Evolutionary conservation across 2,329 filamentous ascomycete species (phyloP).

Genomic region (Apiospora saccharicola): DNA sequence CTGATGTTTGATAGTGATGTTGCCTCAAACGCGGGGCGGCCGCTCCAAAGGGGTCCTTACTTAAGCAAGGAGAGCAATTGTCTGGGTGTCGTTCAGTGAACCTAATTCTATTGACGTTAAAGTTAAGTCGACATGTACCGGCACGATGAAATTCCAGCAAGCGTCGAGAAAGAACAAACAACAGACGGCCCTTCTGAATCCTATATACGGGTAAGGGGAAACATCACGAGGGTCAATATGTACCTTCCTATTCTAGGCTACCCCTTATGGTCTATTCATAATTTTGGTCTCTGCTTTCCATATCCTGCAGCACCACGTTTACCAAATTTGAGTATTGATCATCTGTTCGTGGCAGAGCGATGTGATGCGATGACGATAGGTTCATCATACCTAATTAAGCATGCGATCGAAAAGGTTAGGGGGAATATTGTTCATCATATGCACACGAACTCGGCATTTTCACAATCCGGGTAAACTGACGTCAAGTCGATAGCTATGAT

Average conservation of each 20-base stretch:
- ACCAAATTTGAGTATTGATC: not conserved
- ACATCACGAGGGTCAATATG: not conserved
- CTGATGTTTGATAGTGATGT: not conserved
- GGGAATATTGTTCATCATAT: not conserved
- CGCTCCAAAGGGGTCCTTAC: not conserved
- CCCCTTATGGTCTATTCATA: not conserved
- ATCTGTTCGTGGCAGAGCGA: not conserved
- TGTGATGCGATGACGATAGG: not conserved
- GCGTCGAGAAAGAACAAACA: not conserved
- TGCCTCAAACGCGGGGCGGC: not conserved
- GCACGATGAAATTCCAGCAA: not conserved
- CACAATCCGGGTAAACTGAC: not conserved
- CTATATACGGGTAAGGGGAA: not conserved
- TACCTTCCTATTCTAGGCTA: no score
- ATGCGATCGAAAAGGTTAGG: not conserved
- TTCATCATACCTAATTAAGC: not conserved
- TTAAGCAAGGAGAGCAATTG: not conserved
- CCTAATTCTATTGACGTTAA: no score
- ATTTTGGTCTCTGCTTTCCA: not conserved
- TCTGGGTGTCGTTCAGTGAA: not conserved
- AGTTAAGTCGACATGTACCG: not conserved
- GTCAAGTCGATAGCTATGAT: not conserved
- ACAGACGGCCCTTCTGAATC: not conserved
- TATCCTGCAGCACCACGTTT: not conserved
- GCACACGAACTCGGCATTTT: not conserved